Percentiles rank a stretch among this genome's conserved stretches.
These are phyloP conservation scores for Mortierella antarctica DNA, from an alignment of 192 early-diverging fungal species.

Conservation along the genomic window DNA sequence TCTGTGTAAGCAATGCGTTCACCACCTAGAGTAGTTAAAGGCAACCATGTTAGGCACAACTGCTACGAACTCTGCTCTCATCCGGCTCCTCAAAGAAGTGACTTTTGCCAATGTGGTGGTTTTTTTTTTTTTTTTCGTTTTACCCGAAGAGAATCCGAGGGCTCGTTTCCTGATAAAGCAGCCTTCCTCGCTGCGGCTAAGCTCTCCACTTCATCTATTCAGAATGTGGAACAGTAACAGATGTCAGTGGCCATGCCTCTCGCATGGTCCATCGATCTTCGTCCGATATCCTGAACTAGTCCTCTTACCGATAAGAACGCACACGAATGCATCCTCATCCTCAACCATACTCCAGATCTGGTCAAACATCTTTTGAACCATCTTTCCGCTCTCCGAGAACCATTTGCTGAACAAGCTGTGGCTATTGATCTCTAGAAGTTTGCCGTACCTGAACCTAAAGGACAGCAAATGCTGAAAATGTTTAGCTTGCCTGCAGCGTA, in stretches of 20 bases:
- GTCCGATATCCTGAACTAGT: neutral
- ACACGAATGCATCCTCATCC: conserved; percentile 68
- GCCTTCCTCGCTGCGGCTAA: conserved; percentile 72
- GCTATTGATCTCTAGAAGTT: conserved; percentile 78
- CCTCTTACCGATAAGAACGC: conserved; percentile 68
- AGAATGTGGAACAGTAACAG: neutral
- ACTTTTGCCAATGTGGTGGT: neutral
- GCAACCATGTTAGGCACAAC: neutral
- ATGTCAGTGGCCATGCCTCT: neutral
- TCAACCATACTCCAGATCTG: conserved; percentile 67
- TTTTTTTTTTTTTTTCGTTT: too few relatives aligned
- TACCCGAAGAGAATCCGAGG: conserved; percentile 76
- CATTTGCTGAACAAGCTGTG: conserved; percentile 82
- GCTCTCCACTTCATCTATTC: conserved; percentile 78
- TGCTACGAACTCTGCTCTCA: neutral
- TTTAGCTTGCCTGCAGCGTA: too few relatives aligned
- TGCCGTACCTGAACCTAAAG: conserved; percentile 23
- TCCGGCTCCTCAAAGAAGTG: neutral
- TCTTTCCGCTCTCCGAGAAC: conserved; percentile 78
- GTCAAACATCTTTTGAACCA: conserved; percentile 72
- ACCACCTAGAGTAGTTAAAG: conserved; percentile 46
- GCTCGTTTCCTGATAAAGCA: conserved; percentile 72
- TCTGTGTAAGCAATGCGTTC: conserved; percentile 78
- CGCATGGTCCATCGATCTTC: neutral
- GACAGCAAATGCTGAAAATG: too few relatives aligned